Evolutionary conservation across 1,284 basidiomycete species (phyloP).

Genomic region (Clitocybe nebularis): DNA sequence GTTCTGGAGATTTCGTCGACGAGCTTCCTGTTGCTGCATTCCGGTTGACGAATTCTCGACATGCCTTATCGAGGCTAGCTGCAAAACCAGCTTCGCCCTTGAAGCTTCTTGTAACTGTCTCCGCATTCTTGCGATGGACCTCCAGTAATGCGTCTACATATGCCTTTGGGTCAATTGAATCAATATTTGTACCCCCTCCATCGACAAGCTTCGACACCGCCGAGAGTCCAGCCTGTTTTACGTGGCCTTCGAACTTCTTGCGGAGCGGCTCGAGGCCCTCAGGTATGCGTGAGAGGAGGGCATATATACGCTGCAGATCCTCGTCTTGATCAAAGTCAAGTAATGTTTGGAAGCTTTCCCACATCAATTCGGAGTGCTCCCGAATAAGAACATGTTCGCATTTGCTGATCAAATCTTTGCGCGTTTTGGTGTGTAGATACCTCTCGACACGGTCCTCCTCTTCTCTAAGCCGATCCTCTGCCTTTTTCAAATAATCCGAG

Average conservation of each 20-base stretch:
- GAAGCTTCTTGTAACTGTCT: slow-evolving; percentile 90
- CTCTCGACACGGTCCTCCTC: slow-evolving; percentile 96
- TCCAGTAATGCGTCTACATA: slow-evolving; percentile 93
- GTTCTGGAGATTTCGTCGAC: slow-evolving; percentile 89
- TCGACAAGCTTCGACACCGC: slow-evolving; percentile 83
- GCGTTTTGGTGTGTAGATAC: slow-evolving; percentile 87
- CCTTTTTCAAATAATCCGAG: slow-evolving; percentile 96
- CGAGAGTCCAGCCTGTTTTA: slow-evolving; percentile 84
- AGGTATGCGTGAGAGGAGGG: slow-evolving; percentile 83
- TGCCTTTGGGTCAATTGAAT: slow-evolving; percentile 79
- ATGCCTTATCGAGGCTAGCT: slow-evolving; percentile 93
- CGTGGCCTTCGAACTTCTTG: slow-evolving; percentile 92
- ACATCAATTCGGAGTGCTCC: slow-evolving; percentile 84
- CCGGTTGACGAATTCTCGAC: slow-evolving; percentile 93
- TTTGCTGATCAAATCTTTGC: slow-evolving; percentile 82
- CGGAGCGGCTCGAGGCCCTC: slow-evolving; percentile 91
- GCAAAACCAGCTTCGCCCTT: slow-evolving; percentile 94
- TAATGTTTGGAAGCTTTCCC: slow-evolving; percentile 91
- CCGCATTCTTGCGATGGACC: slow-evolving; percentile 90
- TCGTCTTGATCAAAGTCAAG: slow-evolving; percentile 93
- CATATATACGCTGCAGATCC: slow-evolving; percentile 95
- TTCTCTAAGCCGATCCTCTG: slow-evolving; percentile 88
- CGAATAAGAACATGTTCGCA: slow-evolving; percentile 94
- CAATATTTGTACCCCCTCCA: slow-evolving; percentile 60
- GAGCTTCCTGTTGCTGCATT: slow-evolving; percentile 87